Base-by-base conservation (phyloP, 768 basidiomycete genomes). In the Tephrocybe sp. region DNA sequence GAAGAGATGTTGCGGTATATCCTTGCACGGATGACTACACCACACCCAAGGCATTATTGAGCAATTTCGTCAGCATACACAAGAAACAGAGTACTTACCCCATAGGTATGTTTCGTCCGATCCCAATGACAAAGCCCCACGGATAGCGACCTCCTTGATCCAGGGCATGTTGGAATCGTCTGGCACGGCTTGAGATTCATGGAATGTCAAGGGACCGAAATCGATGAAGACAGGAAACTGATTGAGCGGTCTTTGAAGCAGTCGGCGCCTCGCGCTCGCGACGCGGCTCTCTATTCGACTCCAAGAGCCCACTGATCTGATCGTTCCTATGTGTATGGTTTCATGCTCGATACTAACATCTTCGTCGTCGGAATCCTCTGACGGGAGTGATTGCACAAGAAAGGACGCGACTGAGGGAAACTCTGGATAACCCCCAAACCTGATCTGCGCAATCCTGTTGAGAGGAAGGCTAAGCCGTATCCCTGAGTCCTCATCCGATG, bases 401-500 rank as follows among this genome's bases (percentile, higher is more conserved):
- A 69, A 54, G 9, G 61, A 58, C 2, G 57, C 51, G 16, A 71
- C 51, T 6, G 52, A 63, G 5, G 68, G 59, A 19, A 68, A 61
- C 24, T 66, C 59, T 25, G 63, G 55, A 8, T 60, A 64, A 15
- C 47, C 45, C 19, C 54, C 57, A 49, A 61, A 60, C 21, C 53
- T 53, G 9, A 63, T 52, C 4, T 60, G 53, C 16, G 54, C 44
- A 34, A 82, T 69, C 42, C 68, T 66, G 39, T 65, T 58, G 16
- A 80, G 60, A 9, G 80, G 79, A 42, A 75, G 72, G 53, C 73
- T 73, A 37, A 80, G 64, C 22, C 78, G 62, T 39, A 82, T 63
- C 28, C 78, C 75, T 12, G 63, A 52, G 9, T 61, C 61, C 12
- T 66, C 63, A 15, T 71, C 70, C 1, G 60, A 28, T 1, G 62